Conservation (phyloP, 1,284 basidiomycete species). For the Mycosarcoma mackinlayi region DNA sequence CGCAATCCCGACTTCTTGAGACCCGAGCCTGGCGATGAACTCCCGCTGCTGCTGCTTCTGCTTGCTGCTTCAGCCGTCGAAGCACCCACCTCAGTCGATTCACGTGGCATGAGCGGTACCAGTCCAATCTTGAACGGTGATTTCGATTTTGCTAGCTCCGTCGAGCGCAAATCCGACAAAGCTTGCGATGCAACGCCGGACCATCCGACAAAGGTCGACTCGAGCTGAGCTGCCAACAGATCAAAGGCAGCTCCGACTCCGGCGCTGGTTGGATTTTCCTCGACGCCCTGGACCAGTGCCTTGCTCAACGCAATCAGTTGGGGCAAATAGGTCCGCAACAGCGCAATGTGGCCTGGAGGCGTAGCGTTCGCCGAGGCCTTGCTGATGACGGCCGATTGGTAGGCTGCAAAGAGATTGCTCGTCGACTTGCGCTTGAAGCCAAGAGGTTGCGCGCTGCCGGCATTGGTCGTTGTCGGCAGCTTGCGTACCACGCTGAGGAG, state of each 20-base stretch:
- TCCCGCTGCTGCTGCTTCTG: slow-evolving; percentile 15
- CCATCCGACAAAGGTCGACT: slow-evolving; percentile 64
- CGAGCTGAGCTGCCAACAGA: slow-evolving; percentile 50
- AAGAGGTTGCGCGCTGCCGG: slow-evolving; percentile 18
- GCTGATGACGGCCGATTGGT: slow-evolving; percentile 21
- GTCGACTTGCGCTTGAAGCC: slow-evolving; percentile 35
- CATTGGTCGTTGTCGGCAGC: slow-evolving; percentile 12
- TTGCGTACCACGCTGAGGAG: slow-evolving; percentile 55
- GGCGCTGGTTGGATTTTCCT: slow-evolving; percentile 61
- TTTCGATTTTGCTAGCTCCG: slow-evolving; percentile 56
- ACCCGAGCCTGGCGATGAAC: slow-evolving; percentile 22
- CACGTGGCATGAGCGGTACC: slow-evolving; percentile 44
- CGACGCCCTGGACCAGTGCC: slow-evolving; percentile 58
- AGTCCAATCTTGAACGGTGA: slow-evolving; percentile 51
- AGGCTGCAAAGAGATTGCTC: slow-evolving; percentile 35
- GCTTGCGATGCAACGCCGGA: slow-evolving; percentile 38
- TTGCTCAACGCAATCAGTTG: slow-evolving; percentile 65
- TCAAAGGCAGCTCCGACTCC: slow-evolving; percentile 63
- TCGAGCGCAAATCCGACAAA: slow-evolving; percentile 29
- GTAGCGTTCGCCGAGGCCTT: slow-evolving; percentile 9
- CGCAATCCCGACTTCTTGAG: slow-evolving; percentile 16
- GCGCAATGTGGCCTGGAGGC: slow-evolving; percentile 47
- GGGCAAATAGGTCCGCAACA: slow-evolving; percentile 58
- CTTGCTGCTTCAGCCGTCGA: slow-evolving; percentile 16
- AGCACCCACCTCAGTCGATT: slow-evolving; percentile 33